Base-by-base conservation (phyloP, 108 stramenopile genomes). In the Parmales sp. region DNA sequence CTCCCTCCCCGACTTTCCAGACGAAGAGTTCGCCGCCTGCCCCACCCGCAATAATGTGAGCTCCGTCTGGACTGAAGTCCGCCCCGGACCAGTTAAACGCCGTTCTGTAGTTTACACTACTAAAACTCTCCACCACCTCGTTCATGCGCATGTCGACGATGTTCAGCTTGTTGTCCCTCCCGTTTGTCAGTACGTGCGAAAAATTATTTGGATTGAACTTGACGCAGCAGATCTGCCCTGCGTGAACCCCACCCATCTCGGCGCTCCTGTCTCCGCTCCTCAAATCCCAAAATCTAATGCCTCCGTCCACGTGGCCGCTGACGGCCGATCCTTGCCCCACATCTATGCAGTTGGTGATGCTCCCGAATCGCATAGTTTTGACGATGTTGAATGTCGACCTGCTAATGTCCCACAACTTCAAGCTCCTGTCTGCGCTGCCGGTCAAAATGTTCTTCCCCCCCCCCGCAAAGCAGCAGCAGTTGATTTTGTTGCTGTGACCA, bases 381-480 rank as follows among this genome's bases (percentile, higher is more conserved):
- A 78, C 85, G 79, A 88, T 87, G 23, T 76, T 74, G 67, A 89
- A 91, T 34, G 87, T 89, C 70, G 83, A 74, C 51, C 83, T 74
- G 7, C 82, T 78, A 54, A 91, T 91, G 66, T 91, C 90, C 90
- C 90, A 91, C 4, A 91, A 50, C 49, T 81, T 82, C 19, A 91
- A 76, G 7, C 85, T 85, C 2, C 90, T 80, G 76, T 91, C 90
- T 1, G 88, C 79, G 0, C 87, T 83, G 26, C 76, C 90, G 20
- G 90, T 89, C n/a, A 91, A 28, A 0, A 91, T 76, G n/a, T 69
- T 76, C 41, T 86, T 82, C 45, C 75, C 82, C 22, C 69, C 72
- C 6, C 68, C 75, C 49, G 85, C 83, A 20, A 91, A 74, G 39
- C 86, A 68, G 1, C 86, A 86, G 43, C 86, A 88, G 23, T 83